Base-by-base conservation (phyloP, 768 basidiomycete genomes). In the Serendipita sp. region DNA sequence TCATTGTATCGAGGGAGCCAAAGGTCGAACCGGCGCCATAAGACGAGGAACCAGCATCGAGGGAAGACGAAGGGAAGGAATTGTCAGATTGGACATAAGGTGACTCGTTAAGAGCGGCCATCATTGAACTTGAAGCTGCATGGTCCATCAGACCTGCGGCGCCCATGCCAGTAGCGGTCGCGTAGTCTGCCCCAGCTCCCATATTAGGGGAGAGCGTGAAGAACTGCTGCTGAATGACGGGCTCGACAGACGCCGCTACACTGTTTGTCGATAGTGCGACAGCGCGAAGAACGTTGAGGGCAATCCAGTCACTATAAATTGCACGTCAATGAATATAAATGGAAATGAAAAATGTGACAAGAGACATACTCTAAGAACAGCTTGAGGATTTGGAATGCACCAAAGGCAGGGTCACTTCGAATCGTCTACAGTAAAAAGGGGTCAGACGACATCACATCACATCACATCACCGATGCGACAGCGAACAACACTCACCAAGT, bases 241-340 rank as follows among this genome's bases (percentile, higher is more conserved):
- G 89, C 71, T 93, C 90, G 63, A 93, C 90, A 30, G 90, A 92
- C 24, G 89, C 89, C 35, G 90, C 90, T 64, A 93, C 90, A 18
- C 89, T 92, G 75, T 90, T 92, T 28, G 89, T 92, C 34, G 90
- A 92, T 66, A 93, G 76, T 1, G 91, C 91, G 67, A 93, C 90
- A 70, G 80, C 89, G 69, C 90, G 79, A 69, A 93, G 78, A 67
- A 93, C 89, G 73, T 90, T 92, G 68, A 92, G 84, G 1, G 89
- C 88, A 70, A 92, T 92, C 90, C 90, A 92, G 74, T 93, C 90
- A 68, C 90, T 92, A 67, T 16, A 68, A 45, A 24, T 41, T 5
- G 37, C 28, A 46, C 56, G 32, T 30, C 28, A 41, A 54, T 51
- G 5, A 30, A 48, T 30, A 48, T 3, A 54, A 15, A 56, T 30